Base-by-base conservation (phyloP, 768 basidiomycete genomes). In the Dentipellis fragilis region DNA sequence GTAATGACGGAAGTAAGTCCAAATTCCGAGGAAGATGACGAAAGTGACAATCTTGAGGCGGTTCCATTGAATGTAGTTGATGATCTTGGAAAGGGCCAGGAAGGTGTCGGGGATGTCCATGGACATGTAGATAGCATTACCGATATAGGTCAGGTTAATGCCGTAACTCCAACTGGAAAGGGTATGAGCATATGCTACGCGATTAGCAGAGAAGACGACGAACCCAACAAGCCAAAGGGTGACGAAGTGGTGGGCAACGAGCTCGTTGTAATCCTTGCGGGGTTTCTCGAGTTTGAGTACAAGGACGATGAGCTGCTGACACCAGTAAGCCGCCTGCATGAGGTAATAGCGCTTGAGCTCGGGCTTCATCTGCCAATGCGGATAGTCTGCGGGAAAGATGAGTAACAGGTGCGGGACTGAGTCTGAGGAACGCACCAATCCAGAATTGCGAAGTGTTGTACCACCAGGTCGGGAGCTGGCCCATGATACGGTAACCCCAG, bases 61-160 rank as follows among this genome's bases (percentile, higher is more conserved):
- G 19, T 87, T 75, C 70, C 76, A 77, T 62, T 82, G 80, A 29
- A 96, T 76, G 66, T 99, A 99, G 71, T 95, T 94, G 46, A 93
- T 65, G 11, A 93, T 67, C 72, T 98, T 98, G 16, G 89, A 84
- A 52, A 92, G 87, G 11, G 90, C 93, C 11, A 99, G 75, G 69
- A 87, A 89, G 36, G 82, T 71, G 66, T 99, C 96, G 0, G 94
- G 92, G 17, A 94, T 76, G 72, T 99, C 96, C 96, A 98, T 98
- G 67, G 93, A 96, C 72, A 94, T 78, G 64, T 86, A 98, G 29
- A 99, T 80, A 5, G 93, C 87, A 60, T 89, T 88, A 10, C 96
- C 96, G 45, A 98, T 93, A 52, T 80, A 69, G 0, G 93, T 97
- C 52, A 92, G 45, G 69, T 91, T 93, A 60, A 84, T 58, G 35